Base-by-base conservation (phyloP, 1,284 basidiomycete genomes). In the Tranzscheliella williamsii region DNA sequence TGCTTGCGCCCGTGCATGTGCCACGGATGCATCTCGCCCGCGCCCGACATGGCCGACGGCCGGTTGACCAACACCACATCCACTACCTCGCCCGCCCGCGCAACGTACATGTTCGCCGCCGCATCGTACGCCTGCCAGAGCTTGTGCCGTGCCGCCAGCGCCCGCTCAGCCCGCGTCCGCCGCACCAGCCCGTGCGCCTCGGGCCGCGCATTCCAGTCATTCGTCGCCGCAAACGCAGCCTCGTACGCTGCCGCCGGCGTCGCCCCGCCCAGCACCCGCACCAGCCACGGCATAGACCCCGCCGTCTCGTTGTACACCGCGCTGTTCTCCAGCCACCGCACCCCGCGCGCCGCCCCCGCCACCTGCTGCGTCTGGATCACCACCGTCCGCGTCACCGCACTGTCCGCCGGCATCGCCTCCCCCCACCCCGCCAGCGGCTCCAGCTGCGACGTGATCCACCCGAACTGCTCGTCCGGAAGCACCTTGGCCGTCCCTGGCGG, bases 11-110 rank as follows among this genome's bases (percentile, higher is more conserved):
- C 33, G 35, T 72, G 70, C 46, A 62, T 53, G 31, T 72, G 70
- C 67, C 63, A 70, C 1, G 67, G 56, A 30, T 72, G 69, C 2
- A 68, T 49, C 38, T 72, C 70, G 8, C 43, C 48, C 1, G 24
- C 15, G 12, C 31, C 5, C 2, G 24, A 21, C 2, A 46, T 17
- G 0, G 24, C 15, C 0, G 46, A 54, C 0, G 60, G 46, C 9
- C 42, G 36, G 30, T 72, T 72, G 51, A 72, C 24, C 20, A 72
- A 30, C 12, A 72, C 52, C 18, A 72, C 55, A 24, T 72, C 70
- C 3, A 72, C 38, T 7, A 72, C 62, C 18, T 67, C 57, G 20
- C 39, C 32, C 2, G 29, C 5, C 18, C 26, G 21, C 2, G 61
- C 67, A 5, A 72, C 50, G 24, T 46, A 72, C 34, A 57, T 47